A percentile compares a stretch with the other conserved stretches of the same genome.
Conservation (phyloP, 2,329 filamentous ascomycete species). For the Stenocarpella maydis region DNA sequence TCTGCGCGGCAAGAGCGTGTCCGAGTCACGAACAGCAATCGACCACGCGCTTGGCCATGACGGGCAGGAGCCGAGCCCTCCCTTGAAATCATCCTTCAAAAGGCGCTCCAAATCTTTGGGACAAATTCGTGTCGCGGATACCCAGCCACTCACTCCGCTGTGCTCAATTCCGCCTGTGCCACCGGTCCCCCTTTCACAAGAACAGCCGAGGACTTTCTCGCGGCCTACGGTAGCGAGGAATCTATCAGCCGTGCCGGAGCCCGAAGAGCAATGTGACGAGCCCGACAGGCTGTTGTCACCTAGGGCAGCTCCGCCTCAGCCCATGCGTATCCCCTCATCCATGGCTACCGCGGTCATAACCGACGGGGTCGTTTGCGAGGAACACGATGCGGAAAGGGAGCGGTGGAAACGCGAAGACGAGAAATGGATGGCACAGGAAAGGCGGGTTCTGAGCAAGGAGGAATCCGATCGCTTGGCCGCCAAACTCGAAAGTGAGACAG, state of each 20-base stretch:
- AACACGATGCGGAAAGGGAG: conserved; percentile 7
- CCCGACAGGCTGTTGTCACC: neutral
- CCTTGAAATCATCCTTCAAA: conserved; percentile 27
- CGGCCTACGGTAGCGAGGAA: conserved; percentile 19
- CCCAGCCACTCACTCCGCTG: conserved; percentile 4
- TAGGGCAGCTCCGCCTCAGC: conserved; percentile 16
- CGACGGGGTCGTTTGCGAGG: conserved; percentile 31
- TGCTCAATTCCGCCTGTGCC: conserved; percentile 28
- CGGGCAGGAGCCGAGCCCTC: conserved; percentile 5
- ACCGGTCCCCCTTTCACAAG: conserved; percentile 28
- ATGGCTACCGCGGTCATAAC: conserved; percentile 35
- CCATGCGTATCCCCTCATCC: conserved; percentile 18
- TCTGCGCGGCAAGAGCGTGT: conserved; percentile 44
- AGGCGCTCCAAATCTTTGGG: conserved; percentile 35
- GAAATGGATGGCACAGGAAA: conserved; percentile 32
- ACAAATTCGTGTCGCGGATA: neutral
- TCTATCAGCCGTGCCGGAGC: neutral
- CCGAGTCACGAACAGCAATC: conserved; percentile 39
- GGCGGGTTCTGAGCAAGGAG: conserved; percentile 36
- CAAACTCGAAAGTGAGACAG: conserved; percentile 56
- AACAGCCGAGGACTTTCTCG: conserved; percentile 21
- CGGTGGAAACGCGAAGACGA: conserved; percentile 10
- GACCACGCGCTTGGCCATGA: conserved; percentile 35
- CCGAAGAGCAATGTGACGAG: neutral
- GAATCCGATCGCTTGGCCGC: conserved; percentile 46